Base-by-base conservation (phyloP, 176 grass and related monocot genomes). In the Aegilops umbellulata region DNA sequence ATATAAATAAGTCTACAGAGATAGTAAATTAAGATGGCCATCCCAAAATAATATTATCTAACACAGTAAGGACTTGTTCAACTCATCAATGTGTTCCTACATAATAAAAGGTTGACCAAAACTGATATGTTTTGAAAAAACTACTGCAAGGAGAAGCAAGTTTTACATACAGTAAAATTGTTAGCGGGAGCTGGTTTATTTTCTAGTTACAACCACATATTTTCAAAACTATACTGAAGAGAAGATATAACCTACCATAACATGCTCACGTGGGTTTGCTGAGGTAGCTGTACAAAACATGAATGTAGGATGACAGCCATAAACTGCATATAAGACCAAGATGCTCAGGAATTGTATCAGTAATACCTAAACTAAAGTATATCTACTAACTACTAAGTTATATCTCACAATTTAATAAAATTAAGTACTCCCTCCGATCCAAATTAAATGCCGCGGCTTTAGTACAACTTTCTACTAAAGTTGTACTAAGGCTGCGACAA, bases 271-370 rank as follows among this genome's bases (percentile, higher is more conserved):
- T 77, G 93, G 95, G 71, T 98, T 98, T 84, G 93, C 95, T 58
- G 85, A 98, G 63, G 95, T 98, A 44, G 95, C 95, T 80, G 95
- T 98, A 87, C 95, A 95, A 85, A 98, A 95, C 73, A 92, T 89
- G 74, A 95, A 98, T 69, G 88, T 87, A 79, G 95, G 95, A 87
- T 89, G 71, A 74, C 81, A 82, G 34, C 90, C 91, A 89, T 95
- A 95, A 81, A 94, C 93, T 98, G 93, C 79, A 92, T 60, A 85
- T 53, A 60, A 77, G 75, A 75, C 6, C 61, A 62, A 79, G 35
- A 20, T 26, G 30, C 84, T 47, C 74, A 78, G 17, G 47, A 69
- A 84, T 71, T 82, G 83, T 58, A 79, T 64, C 13, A 82, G 73
- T 70, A 86, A 38, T 75, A 61, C 53, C 53, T 71, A 82, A 77